Percentiles rank a stretch among this genome's conserved stretches.
These are phyloP conservation scores for Hypoxylon lenormandii DNA, from an alignment of 495 filamentous ascomycete species.

Conservation along the genomic window DNA sequence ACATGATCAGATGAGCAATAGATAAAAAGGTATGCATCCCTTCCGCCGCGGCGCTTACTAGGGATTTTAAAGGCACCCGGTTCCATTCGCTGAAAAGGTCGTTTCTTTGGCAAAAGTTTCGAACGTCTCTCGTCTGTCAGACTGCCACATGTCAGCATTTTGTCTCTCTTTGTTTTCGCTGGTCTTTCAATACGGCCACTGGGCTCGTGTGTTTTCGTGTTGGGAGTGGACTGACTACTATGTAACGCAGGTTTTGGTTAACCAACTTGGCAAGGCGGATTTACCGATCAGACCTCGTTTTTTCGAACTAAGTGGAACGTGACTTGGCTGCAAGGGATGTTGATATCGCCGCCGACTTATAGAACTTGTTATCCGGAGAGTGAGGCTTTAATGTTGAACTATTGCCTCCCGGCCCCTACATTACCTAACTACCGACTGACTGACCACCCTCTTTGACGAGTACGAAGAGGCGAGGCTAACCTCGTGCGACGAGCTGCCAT, in stretches of 20 bases:
- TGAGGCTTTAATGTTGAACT: conserved; percentile 14
- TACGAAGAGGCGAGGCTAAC: conserved; percentile 33
- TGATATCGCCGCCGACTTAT: conserved; percentile 13
- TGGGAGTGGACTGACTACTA: conserved; percentile 27
- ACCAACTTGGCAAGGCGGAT: conserved; percentile 43
- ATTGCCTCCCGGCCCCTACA: conserved; percentile 8
- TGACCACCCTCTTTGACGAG: not conserved
- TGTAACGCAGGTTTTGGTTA: conserved; percentile 32
- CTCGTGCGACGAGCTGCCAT: conserved; percentile 24
- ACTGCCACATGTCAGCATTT: conserved; percentile 43
- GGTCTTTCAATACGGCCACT: conserved; percentile 2
- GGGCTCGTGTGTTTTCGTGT: conserved; percentile 18
- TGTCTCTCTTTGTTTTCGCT: not conserved
- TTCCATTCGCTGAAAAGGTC: conserved; percentile 28
- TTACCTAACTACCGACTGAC: not conserved
- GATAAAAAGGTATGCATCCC: conserved; percentile 39
- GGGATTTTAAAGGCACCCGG: conserved; percentile 13
- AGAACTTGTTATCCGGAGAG: conserved; percentile 21
- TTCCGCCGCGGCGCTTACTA: conserved; percentile 36
- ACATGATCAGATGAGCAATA: conserved; percentile 36
- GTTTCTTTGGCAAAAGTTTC: not conserved
- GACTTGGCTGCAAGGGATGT: conserved; percentile 23
- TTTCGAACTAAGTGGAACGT: conserved; percentile 12
- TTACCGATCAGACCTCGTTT: too few species aligned
- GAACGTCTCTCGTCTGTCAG: conserved; percentile 25